phyloP scores from a whole-genome alignment of 352 stramenopile genomes.

The Pythium brassicae region DNA sequence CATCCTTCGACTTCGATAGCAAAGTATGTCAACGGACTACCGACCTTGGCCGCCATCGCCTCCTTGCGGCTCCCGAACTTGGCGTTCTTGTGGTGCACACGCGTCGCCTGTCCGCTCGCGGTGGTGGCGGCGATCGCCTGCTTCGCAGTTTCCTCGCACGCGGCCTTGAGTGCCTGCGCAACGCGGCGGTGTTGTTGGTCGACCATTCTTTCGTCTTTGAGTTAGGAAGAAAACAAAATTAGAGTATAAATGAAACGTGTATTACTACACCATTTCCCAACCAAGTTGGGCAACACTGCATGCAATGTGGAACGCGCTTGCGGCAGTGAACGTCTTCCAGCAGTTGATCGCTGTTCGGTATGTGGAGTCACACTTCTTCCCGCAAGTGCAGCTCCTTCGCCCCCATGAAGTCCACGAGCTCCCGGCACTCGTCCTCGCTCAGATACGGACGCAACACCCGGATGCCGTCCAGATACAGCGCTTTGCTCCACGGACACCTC shows the following conservation, averaged over 20 bases:
- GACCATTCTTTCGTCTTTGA: conserved; percentile 28
- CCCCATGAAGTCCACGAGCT: conserved; percentile 64
- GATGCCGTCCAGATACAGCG: conserved; percentile 64
- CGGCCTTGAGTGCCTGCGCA: conserved; percentile 67
- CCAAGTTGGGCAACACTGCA: too few species aligned
- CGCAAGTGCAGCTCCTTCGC: conserved; percentile 73
- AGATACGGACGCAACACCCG: conserved; percentile 62
- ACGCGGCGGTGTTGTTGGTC: conserved; percentile 65
- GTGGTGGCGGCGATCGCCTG: conserved; percentile 76
- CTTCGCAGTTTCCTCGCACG: conserved; percentile 77
- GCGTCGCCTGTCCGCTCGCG: conserved; percentile 59
- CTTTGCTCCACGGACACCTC: conserved; percentile 77
- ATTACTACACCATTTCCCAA: too few species aligned
- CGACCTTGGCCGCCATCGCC: conserved; percentile 72
- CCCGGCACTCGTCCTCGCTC: conserved; percentile 46
- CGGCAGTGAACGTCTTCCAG: neutral
- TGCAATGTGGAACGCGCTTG: too few species aligned
- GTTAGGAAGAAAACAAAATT: neutral
- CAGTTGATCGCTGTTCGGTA: too few species aligned
- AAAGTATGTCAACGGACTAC: neutral
- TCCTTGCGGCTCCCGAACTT: conserved; percentile 82
- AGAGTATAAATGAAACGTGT: too few species aligned
- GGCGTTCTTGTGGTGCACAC: conserved; percentile 81
- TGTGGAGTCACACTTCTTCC: neutral
- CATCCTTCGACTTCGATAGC: neutral